Evolutionary conservation across 176 grass and related monocot genomes (phyloP), one percentile per base, ranked within the genome.

Genomic region (Eragrostis nindensis): DNA sequence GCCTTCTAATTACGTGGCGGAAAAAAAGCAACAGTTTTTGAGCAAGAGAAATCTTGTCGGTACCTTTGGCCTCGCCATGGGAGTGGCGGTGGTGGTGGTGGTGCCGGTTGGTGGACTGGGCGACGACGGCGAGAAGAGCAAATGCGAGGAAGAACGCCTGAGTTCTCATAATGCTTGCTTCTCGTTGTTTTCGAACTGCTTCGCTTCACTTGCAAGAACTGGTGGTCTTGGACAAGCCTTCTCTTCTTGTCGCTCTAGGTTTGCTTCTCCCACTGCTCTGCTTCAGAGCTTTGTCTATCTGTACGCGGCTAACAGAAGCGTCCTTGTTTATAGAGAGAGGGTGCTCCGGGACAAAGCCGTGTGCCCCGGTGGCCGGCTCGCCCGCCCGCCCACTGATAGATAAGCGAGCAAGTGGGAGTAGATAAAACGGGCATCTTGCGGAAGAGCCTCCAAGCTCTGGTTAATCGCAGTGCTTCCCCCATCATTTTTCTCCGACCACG

Each of bases 221-320:
- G 32, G 32, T 36, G 32, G 32, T 4, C n/a, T n/a, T n/a, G n/a
- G 32, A 36, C n/a, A 40, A 30, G 22, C 19, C 11, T 53, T 43
- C 18, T 38, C 76, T 5, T 14, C 59, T 21, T 18, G 19, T 13
- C 38, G 68, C 7, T 57, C 6, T 47, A 6, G 27, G 16, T 63
- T 29, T 10, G 38, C 14, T 42, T 7, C 2, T n/a, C n/a, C n/a
- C n/a, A 16, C 9, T 62, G 18, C 9, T 60, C 55, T 59, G 55
- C 55, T 59, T 59, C 54, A 18, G n/a, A 59, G n/a, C 21, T 24
- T 24, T 74, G 30, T 62, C 11, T 10, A 27, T 82, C 73, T 80
- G 82, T 85, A 80, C 64, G 87, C 87, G 87, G 82, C 82, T 85
- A 89, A 80, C n/a, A 71, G 87, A 80, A 80, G 87, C 76, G 70